A percentile compares a stretch with the other conserved stretches of the same genome.
Conservation (phyloP, 176 grass and related monocot genomes). For the Aegilops tauschii region DNA sequence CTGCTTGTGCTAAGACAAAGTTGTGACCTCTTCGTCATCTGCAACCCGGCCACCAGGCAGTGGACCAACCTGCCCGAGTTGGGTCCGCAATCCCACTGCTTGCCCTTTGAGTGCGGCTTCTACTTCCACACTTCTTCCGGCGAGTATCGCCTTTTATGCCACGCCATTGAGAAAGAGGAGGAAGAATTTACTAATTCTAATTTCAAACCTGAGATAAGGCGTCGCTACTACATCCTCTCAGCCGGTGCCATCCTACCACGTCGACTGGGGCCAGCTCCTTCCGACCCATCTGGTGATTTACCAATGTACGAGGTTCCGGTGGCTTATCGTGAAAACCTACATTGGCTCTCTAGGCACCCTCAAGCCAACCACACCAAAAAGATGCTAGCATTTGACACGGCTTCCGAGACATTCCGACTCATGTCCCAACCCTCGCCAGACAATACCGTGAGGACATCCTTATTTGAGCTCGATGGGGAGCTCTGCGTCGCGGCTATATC, state of each 20-base stretch:
- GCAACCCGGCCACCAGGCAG: too few relatives aligned
- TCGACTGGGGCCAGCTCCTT: neutral
- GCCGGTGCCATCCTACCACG: neutral
- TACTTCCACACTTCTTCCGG: neutral
- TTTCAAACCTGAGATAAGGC: too few relatives aligned
- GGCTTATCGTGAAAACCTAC: neutral
- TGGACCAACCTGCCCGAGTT: too few relatives aligned
- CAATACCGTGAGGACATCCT: neutral
- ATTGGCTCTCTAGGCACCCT: neutral
- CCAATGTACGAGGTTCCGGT: neutral
- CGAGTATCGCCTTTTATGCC: constrained; percentile 9
- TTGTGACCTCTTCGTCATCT: too few relatives aligned
- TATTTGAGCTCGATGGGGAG: neutral
- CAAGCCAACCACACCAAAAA: neutral
- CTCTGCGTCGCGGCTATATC: neutral
- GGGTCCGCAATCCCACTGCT: neutral
- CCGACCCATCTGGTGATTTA: too few relatives aligned
- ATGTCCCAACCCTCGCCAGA: neutral
- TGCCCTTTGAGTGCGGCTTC: neutral
- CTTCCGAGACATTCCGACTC: neutral
- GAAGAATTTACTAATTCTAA: neutral
- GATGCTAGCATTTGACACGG: neutral
- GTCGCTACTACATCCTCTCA: neutral
- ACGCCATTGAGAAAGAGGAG: neutral
- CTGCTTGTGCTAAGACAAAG: too few relatives aligned